phyloP scores from a whole-genome alignment of 2,329 filamentous ascomycete genomes.

The Rugonectria rugulosa region DNA sequence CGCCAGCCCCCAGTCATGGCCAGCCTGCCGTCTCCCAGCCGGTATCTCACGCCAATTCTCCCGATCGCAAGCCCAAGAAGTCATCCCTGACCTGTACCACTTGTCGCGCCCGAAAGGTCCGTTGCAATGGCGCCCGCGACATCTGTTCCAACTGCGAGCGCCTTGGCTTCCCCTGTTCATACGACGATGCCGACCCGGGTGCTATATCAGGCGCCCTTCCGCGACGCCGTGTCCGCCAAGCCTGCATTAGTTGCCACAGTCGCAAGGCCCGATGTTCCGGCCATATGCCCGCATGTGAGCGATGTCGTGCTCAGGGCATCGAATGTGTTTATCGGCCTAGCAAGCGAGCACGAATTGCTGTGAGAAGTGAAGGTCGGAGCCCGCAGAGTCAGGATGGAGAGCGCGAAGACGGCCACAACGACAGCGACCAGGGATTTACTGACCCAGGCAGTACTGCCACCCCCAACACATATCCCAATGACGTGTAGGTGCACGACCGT shows the following conservation, averaged over 20 bases:
- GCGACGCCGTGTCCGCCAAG: slow-evolving; percentile 62
- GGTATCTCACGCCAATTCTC: slow-evolving; percentile 38
- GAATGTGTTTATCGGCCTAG: slow-evolving; percentile 63
- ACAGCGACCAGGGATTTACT: slow-evolving; percentile 46
- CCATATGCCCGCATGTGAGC: slow-evolving; percentile 62
- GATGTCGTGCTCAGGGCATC: slow-evolving; percentile 58
- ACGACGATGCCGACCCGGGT: slow-evolving; percentile 56
- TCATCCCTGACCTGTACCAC: slow-evolving; percentile 60
- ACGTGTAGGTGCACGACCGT: slow-evolving; percentile 42
- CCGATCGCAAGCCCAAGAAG: slow-evolving; percentile 49
- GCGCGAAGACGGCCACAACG: slow-evolving; percentile 43
- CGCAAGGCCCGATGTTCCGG: slow-evolving; percentile 66
- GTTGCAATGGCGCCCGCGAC: slow-evolving; percentile 62
- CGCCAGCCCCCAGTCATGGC: slow-evolving; percentile 12
- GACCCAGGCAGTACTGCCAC: slow-evolving; percentile 45
- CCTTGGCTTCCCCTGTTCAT: slow-evolving; percentile 64
- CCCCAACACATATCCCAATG: slow-evolving; percentile 44
- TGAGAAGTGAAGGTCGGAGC: slow-evolving; percentile 39
- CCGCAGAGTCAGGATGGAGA: slow-evolving; percentile 46
- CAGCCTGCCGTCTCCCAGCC: slow-evolving; percentile 32
- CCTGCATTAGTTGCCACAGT: slow-evolving; percentile 65
- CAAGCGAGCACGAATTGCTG: slow-evolving; percentile 47
- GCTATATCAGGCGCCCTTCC: slow-evolving; percentile 55
- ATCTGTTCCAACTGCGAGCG: slow-evolving; percentile 66
- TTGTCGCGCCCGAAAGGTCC: slow-evolving; percentile 64